Percentiles rank a stretch among this genome's conserved stretches.
These are phyloP conservation scores for Sporothrix mexicana DNA, from an alignment of 2,329 filamentous ascomycete species.

Conservation along the genomic window DNA sequence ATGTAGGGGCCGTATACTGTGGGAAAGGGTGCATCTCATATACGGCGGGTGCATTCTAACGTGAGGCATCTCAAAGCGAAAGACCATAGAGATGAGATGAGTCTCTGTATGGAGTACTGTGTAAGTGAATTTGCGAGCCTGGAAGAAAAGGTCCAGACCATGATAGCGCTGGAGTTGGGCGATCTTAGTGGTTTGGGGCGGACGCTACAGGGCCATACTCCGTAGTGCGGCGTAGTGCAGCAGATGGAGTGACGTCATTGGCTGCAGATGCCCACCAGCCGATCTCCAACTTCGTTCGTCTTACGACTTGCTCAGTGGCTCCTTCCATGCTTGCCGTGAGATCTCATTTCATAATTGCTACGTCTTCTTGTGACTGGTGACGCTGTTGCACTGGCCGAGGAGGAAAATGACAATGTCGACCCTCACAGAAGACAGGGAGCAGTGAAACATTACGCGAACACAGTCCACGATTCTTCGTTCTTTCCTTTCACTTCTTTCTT, in stretches of 20 bases:
- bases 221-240: background rate
- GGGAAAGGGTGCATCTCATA: no score
- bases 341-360: background rate
- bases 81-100: no score
- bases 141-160: no score
- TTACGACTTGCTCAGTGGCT: background rate
- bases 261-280: background rate
- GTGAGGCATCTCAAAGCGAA: no score
- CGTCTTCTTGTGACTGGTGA: background rate
- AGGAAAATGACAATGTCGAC: background rate
- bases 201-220: background rate
- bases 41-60: no score
- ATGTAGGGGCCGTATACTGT: no score
- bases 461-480: no score
- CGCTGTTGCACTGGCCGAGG: background rate
- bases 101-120: no score
- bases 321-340: background rate
- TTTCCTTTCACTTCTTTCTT: background rate
- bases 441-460: background rate
- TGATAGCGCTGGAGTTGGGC: no score
- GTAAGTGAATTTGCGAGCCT: no score
- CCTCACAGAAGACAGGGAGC: background rate
- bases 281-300: background rate
- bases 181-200: no score
- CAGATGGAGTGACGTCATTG: constrained; percentile 21